These are phyloP conservation scores for Boletus rubescentipes DNA, from an alignment of 768 basidiomycete genomes.

Conservation along the genomic window DNA sequence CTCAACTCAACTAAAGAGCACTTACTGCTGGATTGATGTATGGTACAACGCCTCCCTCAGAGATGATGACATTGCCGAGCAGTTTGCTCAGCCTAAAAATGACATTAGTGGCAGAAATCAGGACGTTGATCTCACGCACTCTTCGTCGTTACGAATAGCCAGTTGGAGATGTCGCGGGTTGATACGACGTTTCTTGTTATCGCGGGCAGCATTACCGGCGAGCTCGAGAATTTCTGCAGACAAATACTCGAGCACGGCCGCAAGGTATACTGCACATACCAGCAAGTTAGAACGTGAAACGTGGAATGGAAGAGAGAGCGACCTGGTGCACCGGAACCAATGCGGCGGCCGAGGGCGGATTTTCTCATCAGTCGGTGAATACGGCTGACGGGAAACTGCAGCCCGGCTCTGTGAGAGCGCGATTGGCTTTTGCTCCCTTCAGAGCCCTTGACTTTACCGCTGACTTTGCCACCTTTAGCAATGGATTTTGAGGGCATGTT, in stretches of 20 bases:
- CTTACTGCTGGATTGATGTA: slow-evolving; percentile 65
- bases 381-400: slow-evolving; percentile 89
- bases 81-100: slow-evolving; percentile 60
- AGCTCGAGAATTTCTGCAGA: slow-evolving; percentile 93
- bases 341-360: slow-evolving; percentile 83
- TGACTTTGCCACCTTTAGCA: slow-evolving; percentile 37
- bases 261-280: slow-evolving; percentile 71
- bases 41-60: slow-evolving; percentile 92
- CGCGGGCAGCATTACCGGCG: slow-evolving; percentile 86
- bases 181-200: slow-evolving; percentile 95
- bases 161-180: slow-evolving; percentile 94
- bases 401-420: slow-evolving; percentile 73
- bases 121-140: slow-evolving; percentile 42
- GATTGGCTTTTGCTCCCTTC: slow-evolving; percentile 52
- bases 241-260: slow-evolving; percentile 90
- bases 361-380: slow-evolving; percentile 86
- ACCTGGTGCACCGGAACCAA: slow-evolving; percentile 89
- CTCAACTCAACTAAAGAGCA: not conserved
- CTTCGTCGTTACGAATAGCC: slow-evolving; percentile 93
- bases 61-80: slow-evolving; percentile 84
- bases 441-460: slow-evolving; percentile 54
- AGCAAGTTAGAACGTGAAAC: not conserved
- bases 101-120: not conserved
- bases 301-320: slow-evolving; percentile 12
- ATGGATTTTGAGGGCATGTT: slow-evolving; percentile 32